Base-by-base conservation (phyloP, 805 yeast genomes). In the Monosporozyma yasuniensis region DNA sequence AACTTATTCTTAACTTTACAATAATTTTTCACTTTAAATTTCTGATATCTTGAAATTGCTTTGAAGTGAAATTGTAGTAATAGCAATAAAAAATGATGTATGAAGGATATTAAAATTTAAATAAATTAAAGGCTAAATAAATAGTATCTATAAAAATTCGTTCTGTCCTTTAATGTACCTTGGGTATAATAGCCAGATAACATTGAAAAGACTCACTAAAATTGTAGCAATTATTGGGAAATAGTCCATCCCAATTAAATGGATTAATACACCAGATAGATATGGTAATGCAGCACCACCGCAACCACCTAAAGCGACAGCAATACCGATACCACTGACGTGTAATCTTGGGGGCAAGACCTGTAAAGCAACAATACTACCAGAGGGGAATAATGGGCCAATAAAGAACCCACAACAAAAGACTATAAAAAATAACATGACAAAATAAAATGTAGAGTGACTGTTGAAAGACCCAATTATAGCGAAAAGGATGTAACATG, bases 211-310 rank as follows among this genome's bases (percentile, higher is more conserved):
- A 1, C 54, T 52, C 0, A 63, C 62, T 54, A 56, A 49, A 2
- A 53, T 11, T 56, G 61, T 59, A 42, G 63, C 56, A n/a, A 65
- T 50, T 0, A 59, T 11, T 0, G 71, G 71, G 14, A 64, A 50
- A 50, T 59, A 56, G 16, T 51, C 28, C 41, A 66, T 58, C 1
- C 66, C 65, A 1, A 63, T 44, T 22, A 48, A n/a, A 28, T 64
- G 63, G 6, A 66, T 54, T 0, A 61, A 28, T 2, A 61, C 50
- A 8, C 95, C 95, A 35, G 82, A 72, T 2, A 79, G 48, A 54
- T 80, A 83, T 1, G 95, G 93, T 6, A 86, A 54, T 0, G 78
- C 73, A 0, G 95, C 91, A n/a, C 84, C 85, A 1, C 95, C 96
- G 14, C 83, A 79, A 3, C 93, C 90, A 6, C 95, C 95, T 52